phyloP scores from a whole-genome alignment of 1,284 basidiomycete genomes.

The Fomitopsis schrenkii region DNA sequence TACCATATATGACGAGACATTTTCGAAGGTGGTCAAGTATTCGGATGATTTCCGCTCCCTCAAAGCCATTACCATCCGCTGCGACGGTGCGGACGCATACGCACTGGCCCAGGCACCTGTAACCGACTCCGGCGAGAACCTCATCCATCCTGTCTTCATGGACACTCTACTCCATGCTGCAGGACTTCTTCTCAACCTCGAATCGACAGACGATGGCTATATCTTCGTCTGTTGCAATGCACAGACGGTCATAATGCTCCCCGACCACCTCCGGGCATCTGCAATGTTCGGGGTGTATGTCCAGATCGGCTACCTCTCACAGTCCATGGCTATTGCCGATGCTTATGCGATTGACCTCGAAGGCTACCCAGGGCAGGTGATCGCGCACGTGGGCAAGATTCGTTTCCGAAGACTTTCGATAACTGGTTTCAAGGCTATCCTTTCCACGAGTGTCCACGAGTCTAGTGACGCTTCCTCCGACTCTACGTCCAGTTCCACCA shows the following conservation, averaged over 20 bases:
- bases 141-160: conserved; percentile 53
- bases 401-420: conserved; percentile 53
- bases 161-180: conserved; percentile 66
- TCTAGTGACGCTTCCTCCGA: background rate
- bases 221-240: conserved; percentile 62
- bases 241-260: conserved; percentile 41
- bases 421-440: conserved; percentile 40
- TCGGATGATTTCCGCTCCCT: conserved; percentile 54
- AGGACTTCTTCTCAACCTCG: conserved; percentile 64
- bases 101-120: conserved; percentile 43
- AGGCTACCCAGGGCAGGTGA: conserved; percentile 31
- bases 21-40: conserved; percentile 67
- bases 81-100: conserved; percentile 47
- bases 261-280: conserved; percentile 36
- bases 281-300: conserved; percentile 50
- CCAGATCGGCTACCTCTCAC: conserved; percentile 36
- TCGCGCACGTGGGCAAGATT: conserved; percentile 52
- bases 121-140: conserved; percentile 30
- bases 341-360: conserved; percentile 39
- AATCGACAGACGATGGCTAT: conserved; percentile 38
- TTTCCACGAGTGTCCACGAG: conserved; percentile 24
- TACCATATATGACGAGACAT: conserved; percentile 60
- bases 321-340: background rate
- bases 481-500: background rate
- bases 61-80: conserved; percentile 44